phyloP scores from a whole-genome alignment of 1,284 basidiomycete species.

The Naganishia sp. region DNA sequence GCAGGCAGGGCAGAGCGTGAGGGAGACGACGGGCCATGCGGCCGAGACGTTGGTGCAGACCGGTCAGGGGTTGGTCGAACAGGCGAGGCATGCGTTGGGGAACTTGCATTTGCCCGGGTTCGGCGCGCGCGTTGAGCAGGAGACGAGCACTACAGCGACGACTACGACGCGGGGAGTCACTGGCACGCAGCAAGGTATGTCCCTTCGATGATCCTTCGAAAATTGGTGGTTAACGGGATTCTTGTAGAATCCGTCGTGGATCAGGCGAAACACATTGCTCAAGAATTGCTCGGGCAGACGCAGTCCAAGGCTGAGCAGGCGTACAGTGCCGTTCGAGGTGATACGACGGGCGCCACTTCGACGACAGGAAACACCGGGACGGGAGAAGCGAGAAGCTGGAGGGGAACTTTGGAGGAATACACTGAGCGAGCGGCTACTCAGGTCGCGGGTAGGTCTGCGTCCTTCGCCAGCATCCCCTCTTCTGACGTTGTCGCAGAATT shows the following conservation, averaged over 20 bases:
- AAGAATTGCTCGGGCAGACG: constrained; percentile 3
- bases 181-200: constrained; percentile 8
- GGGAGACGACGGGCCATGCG: constrained; percentile 17
- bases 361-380: background rate
- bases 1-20: background rate
- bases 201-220: no score
- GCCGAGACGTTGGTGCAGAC: background rate
- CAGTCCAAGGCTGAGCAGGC: constrained; percentile 24
- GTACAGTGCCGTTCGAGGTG: constrained; percentile 8
- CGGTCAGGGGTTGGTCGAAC: constrained; percentile 11
- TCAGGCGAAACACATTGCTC: constrained; percentile 22
- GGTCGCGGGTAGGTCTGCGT: constrained; percentile 25
- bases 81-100: constrained; percentile 9
- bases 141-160: background rate
- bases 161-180: background rate
- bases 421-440: constrained; percentile 14
- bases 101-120: constrained; percentile 18
- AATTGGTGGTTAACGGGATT: background rate
- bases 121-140: constrained; percentile 1
- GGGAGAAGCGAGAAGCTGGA: constrained; percentile 3
- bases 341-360: background rate
- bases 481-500: constrained; percentile 3
- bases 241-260: constrained; percentile 15
- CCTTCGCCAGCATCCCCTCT: background rate
- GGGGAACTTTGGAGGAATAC: constrained; percentile 15